These are phyloP conservation scores for Calonectria hawksworthii DNA, from an alignment of 2,329 filamentous ascomycete species.

Conservation along the genomic window DNA sequence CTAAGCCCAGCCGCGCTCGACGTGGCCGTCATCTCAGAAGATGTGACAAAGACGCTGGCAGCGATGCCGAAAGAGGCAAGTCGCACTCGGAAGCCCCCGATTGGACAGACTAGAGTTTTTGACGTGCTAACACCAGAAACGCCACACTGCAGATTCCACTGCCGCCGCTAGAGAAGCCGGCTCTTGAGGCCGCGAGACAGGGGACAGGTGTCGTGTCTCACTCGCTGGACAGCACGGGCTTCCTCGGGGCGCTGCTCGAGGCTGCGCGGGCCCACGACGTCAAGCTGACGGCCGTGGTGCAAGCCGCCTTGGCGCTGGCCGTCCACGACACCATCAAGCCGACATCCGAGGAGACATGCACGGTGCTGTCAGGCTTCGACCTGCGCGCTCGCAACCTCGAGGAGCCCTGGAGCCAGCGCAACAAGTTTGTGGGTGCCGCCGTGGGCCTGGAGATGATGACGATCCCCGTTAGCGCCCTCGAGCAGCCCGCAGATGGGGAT, in stretches of 20 bases:
- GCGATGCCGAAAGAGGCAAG: slow-evolving; percentile 20
- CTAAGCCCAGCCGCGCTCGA: slow-evolving; percentile 18
- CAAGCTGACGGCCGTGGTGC: slow-evolving; percentile 11
- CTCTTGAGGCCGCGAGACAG: not conserved
- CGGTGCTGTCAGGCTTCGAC: slow-evolving; percentile 15
- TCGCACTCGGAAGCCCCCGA: not conserved
- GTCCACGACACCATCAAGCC: slow-evolving; percentile 6
- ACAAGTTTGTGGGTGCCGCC: slow-evolving; percentile 14
- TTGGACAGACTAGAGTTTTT: too few relatives aligned
- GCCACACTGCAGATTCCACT: slow-evolving; percentile 3
- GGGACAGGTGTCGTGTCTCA: slow-evolving; percentile 6
- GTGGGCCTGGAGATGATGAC: slow-evolving; percentile 23
- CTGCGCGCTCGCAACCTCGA: slow-evolving; percentile 14
- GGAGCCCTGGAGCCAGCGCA: slow-evolving; percentile 21
- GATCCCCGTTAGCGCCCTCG: slow-evolving; percentile 8
- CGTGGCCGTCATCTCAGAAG: slow-evolving; percentile 13
- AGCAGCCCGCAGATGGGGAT: not conserved
- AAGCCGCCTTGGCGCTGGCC: slow-evolving; percentile 8
- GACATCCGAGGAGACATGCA: slow-evolving; percentile 2
- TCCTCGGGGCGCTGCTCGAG: not conserved
- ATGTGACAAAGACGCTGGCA: not conserved
- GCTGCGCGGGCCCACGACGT: slow-evolving; percentile 7
- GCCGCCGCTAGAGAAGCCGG: slow-evolving; percentile 11
- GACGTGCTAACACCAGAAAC: not conserved
- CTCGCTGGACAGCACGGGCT: not conserved